Evolutionary conservation across 2,329 filamentous ascomycete genomes (phyloP).

Genomic region (Ophiosphaerella korrae): DNA sequence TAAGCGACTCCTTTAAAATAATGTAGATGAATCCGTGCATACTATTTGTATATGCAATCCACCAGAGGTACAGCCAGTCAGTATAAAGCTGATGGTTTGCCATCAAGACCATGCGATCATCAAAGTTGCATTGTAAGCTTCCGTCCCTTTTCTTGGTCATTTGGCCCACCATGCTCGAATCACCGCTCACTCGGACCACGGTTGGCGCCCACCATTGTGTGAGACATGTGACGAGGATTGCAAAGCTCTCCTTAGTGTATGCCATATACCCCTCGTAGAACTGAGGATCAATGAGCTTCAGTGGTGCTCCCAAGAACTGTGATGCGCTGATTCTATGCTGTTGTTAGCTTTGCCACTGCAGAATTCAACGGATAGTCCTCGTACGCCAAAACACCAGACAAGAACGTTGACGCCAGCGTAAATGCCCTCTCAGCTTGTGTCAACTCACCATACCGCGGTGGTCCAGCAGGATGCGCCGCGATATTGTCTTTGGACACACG

Average conservation of each 20-base stretch:
- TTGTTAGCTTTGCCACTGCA: slow-evolving; percentile 15
- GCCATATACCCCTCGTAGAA: slow-evolving; percentile 87
- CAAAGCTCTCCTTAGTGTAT: slow-evolving; percentile 83
- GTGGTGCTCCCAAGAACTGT: slow-evolving; percentile 74
- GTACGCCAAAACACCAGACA: slow-evolving; percentile 56
- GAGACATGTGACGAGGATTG: slow-evolving; percentile 76
- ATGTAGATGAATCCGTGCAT: slow-evolving; percentile 90
- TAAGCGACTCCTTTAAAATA: slow-evolving; percentile 85
- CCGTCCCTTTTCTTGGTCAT: slow-evolving; percentile 73
- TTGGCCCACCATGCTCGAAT: slow-evolving; percentile 77
- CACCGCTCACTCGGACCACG: slow-evolving; percentile 79
- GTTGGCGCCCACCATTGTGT: slow-evolving; percentile 90
- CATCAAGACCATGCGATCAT: slow-evolving; percentile 80
- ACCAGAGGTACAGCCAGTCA: slow-evolving; percentile 93
- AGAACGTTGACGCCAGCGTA: slow-evolving; percentile 56
- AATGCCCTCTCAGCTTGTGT: slow-evolving; percentile 57
- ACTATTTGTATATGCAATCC: slow-evolving; percentile 83
- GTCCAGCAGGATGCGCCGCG: slow-evolving; percentile 51
- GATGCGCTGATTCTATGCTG: slow-evolving; percentile 61
- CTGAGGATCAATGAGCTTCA: slow-evolving; percentile 77
- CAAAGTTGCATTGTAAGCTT: slow-evolving; percentile 76
- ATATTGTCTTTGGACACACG: slow-evolving; percentile 50
- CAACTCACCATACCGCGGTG: slow-evolving; percentile 53
- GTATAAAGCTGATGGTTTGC: slow-evolving; percentile 90
- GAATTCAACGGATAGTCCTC: slow-evolving; percentile 7